Percentiles rank a stretch among this genome's conserved stretches.
These are phyloP conservation scores for Elongisporangium anandrum DNA, from an alignment of 352 stramenopile species.

Conservation along the genomic window DNA sequence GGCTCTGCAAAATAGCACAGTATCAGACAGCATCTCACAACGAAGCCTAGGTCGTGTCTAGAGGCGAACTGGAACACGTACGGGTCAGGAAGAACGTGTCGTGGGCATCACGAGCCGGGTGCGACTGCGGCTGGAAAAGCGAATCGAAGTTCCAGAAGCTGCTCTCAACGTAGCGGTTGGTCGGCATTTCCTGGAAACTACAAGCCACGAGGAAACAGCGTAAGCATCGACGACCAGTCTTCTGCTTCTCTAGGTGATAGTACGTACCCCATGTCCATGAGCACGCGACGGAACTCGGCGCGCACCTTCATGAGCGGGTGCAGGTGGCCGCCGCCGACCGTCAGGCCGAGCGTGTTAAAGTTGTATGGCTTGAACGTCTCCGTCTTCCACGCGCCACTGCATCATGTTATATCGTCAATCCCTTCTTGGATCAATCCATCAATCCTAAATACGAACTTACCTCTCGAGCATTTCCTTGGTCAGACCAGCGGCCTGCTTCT, in stretches of 20 bases:
- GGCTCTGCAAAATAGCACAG: conserved; percentile 35
- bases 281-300: conserved; percentile 98
- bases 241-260: not conserved
- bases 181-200: conserved; percentile 99
- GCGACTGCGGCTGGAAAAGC: conserved; percentile 99
- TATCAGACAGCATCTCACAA: conserved; percentile 1
- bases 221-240: not conserved
- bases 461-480: conserved; percentile 99
- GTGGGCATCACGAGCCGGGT: conserved; percentile 98
- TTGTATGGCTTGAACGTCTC: conserved; percentile 99
- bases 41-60: not conserved
- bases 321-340: conserved; percentile 94
- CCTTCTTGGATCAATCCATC: not conserved
- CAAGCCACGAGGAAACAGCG: not conserved
- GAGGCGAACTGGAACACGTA: conserved; percentile 21
- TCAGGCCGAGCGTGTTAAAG: conserved; percentile 95
- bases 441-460: conserved; percentile 17
- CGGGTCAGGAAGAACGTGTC: conserved; percentile 99
- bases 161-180: conserved; percentile 98
- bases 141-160: conserved; percentile 99
- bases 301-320: conserved; percentile 97
- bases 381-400: conserved; percentile 93
- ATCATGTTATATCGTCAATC: too few species aligned
- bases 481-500: conserved; percentile 96
- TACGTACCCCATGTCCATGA: conserved; percentile 98